phyloP scores from a whole-genome alignment of 176 grass and related monocot species.

The Guadua angustifolia region DNA sequence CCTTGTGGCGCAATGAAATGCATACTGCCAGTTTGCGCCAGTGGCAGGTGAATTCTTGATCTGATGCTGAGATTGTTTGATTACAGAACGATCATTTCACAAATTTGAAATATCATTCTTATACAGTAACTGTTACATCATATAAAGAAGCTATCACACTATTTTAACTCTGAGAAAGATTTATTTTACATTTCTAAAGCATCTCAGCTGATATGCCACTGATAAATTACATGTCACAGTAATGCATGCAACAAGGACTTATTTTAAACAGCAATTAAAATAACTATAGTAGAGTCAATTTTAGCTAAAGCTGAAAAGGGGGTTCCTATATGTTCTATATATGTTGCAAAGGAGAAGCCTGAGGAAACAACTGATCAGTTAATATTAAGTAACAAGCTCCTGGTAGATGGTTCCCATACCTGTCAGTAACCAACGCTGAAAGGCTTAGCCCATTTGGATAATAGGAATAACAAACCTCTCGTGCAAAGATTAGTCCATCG shows the following conservation, averaged over 20 bases:
- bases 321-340: conserved; percentile 16
- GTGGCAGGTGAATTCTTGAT: conserved; percentile 27
- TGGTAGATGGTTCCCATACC: conserved; percentile 4
- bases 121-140: conserved; percentile 22
- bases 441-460: not conserved
- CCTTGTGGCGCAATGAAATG: conserved; percentile 20
- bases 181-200: conserved; percentile 23
- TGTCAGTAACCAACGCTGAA: conserved; percentile 24
- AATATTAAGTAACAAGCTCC: conserved; percentile 17
- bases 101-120: conserved; percentile 21
- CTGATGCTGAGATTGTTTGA: conserved; percentile 32
- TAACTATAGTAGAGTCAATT: not conserved
- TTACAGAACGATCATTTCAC: not conserved
- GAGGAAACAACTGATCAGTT: conserved; percentile 32
- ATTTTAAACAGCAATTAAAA: not conserved
- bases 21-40: conserved; percentile 10
- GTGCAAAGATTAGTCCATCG: not conserved
- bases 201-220: conserved; percentile 10
- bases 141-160: conserved; percentile 8
- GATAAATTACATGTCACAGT: not conserved
- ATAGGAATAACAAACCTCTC: conserved; percentile 31
- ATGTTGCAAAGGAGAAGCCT: conserved; percentile 38
- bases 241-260: conserved; percentile 1
- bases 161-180: not conserved
- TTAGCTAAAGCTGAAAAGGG: conserved; percentile 25